Evolutionary conservation across 1,284 basidiomycete genomes (phyloP).

Genomic region (Cutaneotrichosporon cavernicola): DNA sequence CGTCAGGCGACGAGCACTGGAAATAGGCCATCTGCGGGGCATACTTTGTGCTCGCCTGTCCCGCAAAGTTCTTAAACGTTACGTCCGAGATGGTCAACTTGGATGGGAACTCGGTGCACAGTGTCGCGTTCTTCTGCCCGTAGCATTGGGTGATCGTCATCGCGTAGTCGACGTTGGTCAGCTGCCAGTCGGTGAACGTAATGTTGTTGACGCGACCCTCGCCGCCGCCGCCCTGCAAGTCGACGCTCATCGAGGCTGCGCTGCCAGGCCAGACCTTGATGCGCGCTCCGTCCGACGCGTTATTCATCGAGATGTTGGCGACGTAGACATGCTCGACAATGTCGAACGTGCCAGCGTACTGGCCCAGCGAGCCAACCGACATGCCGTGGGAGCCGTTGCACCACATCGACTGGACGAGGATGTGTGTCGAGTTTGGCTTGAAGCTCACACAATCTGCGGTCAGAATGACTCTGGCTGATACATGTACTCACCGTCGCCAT

Average conservation of each 20-base stretch:
- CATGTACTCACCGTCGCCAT: slow-evolving; percentile 17
- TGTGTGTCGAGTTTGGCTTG: slow-evolving; percentile 66
- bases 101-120: slow-evolving; percentile 2
- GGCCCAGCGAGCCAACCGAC: slow-evolving; percentile 62
- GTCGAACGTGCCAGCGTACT: slow-evolving; percentile 61
- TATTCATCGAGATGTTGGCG: slow-evolving; percentile 62
- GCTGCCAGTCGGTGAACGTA: slow-evolving; percentile 28
- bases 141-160: slow-evolving; percentile 10
- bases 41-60: neutral
- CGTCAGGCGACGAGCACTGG: neutral
- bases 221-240: slow-evolving; percentile 56
- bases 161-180: slow-evolving; percentile 21
- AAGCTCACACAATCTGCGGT: slow-evolving; percentile 62
- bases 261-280: slow-evolving; percentile 61
- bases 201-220: slow-evolving; percentile 61
- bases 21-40: neutral
- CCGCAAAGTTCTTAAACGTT: slow-evolving; percentile 6
- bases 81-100: slow-evolving; percentile 7
- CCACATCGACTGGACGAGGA: slow-evolving; percentile 61
- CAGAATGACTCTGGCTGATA: neutral
- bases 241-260: slow-evolving; percentile 38
- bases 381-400: slow-evolving; percentile 61
- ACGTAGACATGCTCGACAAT: slow-evolving; percentile 66
- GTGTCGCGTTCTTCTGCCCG: slow-evolving; percentile 5
- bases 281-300: slow-evolving; percentile 64